phyloP scores from a whole-genome alignment of 2,329 filamentous ascomycete species.

The Fusarium anguioides region DNA sequence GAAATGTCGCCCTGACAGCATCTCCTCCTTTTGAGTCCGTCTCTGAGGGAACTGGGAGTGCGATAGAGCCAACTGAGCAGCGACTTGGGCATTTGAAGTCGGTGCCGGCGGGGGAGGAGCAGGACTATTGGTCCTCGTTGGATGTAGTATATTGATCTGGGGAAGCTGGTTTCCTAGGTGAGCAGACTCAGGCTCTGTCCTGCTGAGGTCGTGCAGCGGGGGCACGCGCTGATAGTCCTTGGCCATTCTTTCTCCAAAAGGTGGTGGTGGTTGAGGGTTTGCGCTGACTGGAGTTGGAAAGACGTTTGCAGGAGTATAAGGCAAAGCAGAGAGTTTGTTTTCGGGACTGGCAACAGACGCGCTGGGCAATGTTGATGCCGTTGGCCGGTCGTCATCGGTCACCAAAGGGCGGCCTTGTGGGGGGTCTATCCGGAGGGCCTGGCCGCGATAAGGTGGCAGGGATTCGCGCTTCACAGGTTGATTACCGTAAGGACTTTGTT shows the following conservation, averaged over 20 bases:
- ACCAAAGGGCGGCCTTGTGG: slow-evolving; percentile 67
- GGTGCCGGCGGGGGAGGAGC: slow-evolving; percentile 53
- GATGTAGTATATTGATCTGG: slow-evolving; percentile 67
- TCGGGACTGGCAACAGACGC: slow-evolving; percentile 69
- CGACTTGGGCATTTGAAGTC: slow-evolving; percentile 61
- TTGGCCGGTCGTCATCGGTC: slow-evolving; percentile 68
- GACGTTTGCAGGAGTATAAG: slow-evolving; percentile 64
- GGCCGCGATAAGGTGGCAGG: slow-evolving; percentile 69
- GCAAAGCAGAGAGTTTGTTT: slow-evolving; percentile 69
- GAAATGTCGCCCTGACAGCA: slow-evolving; percentile 84
- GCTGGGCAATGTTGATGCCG: slow-evolving; percentile 69
- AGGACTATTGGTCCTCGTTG: slow-evolving; percentile 62
- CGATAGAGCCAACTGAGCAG: slow-evolving; percentile 69
- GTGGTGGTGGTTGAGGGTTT: slow-evolving; percentile 55
- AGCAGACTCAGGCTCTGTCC: slow-evolving; percentile 66
- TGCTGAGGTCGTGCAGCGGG: slow-evolving; percentile 68
- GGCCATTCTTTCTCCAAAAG: slow-evolving; percentile 61
- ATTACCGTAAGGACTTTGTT: slow-evolving; percentile 54
- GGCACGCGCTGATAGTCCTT: slow-evolving; percentile 72
- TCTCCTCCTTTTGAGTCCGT: slow-evolving; percentile 86
- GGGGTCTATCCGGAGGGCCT: slow-evolving; percentile 70
- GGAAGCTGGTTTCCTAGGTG: slow-evolving; percentile 64
- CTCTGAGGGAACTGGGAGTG: slow-evolving; percentile 62
- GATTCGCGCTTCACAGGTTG: slow-evolving; percentile 65
- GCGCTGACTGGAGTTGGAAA: slow-evolving; percentile 74